Evolutionary conservation across 2,329 filamentous ascomycete species (phyloP), one percentile per base, ranked within the genome.

Genomic region (Colletotrichum musae): DNA sequence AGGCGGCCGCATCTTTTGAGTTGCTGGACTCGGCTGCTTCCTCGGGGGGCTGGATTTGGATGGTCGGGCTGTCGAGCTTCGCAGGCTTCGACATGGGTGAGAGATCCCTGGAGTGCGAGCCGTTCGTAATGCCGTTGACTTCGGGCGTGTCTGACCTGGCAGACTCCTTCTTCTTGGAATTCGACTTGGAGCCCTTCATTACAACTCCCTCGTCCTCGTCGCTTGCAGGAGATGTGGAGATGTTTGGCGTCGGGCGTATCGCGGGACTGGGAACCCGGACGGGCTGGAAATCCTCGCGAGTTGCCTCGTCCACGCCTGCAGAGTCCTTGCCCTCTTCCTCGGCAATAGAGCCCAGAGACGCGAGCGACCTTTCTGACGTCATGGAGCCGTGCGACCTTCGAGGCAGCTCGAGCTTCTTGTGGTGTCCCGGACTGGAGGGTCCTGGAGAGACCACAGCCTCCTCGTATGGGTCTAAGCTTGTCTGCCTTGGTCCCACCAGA

Each of bases 301-400:
- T 70, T 15, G 73, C 70, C 4, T 65, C 72, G n/a, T 60, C 58
- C 15, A 60, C 57, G 10, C 47, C 61, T 1, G 68, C 52, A 51
- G 73, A 47, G 4, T 73, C 68, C 39, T 73, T 75, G 45, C 73
- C 74, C 5, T 72, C 73, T 26, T 83, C 82, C 72, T 87, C 85
- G 2, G 81, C 80, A 58, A 87, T 87, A 16, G 84, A 81, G 7
- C 82, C 79, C 6, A 87, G 77, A 3, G 84, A 85, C 4, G 77
- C 74, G n/a, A 76, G 75, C 24, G 82, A 80, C 65, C 75, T 77
- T n/a, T 77, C 78, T 26, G 80, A 80, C 43, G 72, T 68, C 53
- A 74, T 60, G 7, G 75, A 75, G 15, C 71, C 72, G 10, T 68
- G 68, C 4, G 75, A 70, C 2, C 70, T 52, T 79, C 80, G 68